phyloP scores from a whole-genome alignment of 768 basidiomycete species.

The Leccinum barrowsii region DNA sequence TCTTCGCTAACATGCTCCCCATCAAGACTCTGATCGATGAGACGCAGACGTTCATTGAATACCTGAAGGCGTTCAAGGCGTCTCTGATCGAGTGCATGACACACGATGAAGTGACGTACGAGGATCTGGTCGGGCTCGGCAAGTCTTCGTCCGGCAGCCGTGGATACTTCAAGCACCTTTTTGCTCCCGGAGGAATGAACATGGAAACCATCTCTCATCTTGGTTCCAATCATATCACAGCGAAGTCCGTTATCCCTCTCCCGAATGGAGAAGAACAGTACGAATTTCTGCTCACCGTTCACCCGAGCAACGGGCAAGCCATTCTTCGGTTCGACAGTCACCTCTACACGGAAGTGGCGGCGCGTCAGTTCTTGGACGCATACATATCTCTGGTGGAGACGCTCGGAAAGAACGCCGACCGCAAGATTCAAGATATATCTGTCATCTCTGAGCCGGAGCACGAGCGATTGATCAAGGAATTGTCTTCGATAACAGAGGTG shows the following conservation, averaged over 20 bases:
- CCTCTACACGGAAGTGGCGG: constrained; percentile 26
- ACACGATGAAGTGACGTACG: constrained; percentile 30
- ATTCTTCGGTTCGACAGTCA: constrained; percentile 30
- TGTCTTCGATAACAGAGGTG: constrained; percentile 20
- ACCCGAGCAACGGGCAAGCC: constrained; percentile 21
- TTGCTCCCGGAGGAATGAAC: constrained; percentile 29
- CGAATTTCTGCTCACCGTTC: constrained; percentile 23
- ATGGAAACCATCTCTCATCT: constrained; percentile 22
- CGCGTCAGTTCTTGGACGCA: constrained; percentile 29
- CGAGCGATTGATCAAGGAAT: constrained; percentile 21
- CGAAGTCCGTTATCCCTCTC: constrained; percentile 19
- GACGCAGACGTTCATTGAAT: constrained; percentile 21
- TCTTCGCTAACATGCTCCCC: constrained; percentile 30
- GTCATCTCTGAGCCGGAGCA: constrained; percentile 14
- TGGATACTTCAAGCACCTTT: constrained; percentile 32
- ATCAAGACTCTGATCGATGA: constrained; percentile 29
- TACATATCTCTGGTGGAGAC: constrained; percentile 28
- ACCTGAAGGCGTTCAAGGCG: constrained; percentile 22
- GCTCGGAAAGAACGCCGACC: constrained; percentile 11
- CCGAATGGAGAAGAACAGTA: constrained; percentile 29
- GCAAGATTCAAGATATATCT: constrained; percentile 18
- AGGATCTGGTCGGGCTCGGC: constrained; percentile 27
- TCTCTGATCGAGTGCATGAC: constrained; percentile 19
- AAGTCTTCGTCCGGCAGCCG: constrained; percentile 23
- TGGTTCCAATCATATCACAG: constrained; percentile 11